A percentile compares a stretch with the other conserved stretches of the same genome.
phyloP scores from a whole-genome alignment of 345 rosid species.

The Citrus australasica region DNA sequence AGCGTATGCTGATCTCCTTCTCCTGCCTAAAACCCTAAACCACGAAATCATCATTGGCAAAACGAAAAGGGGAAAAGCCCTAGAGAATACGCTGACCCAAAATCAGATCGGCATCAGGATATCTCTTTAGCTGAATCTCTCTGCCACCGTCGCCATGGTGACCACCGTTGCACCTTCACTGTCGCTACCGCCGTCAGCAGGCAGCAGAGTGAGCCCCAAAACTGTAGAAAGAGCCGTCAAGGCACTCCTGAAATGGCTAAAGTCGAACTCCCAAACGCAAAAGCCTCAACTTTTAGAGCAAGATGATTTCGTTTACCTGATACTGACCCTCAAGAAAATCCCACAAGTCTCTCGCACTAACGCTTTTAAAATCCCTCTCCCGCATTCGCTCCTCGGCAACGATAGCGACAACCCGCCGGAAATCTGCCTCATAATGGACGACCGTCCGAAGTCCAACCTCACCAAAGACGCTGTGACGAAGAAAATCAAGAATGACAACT shows the following conservation, averaged over 20 bases:
- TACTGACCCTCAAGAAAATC: constrained; percentile 61
- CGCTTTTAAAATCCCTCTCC: constrained; percentile 49
- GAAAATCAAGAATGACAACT: constrained; percentile 61
- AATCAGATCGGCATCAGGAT: neutral
- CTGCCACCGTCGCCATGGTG: constrained; percentile 5
- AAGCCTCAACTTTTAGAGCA: constrained; percentile 68
- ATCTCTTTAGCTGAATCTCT: neutral
- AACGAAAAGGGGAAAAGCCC: neutral
- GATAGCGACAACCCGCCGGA: constrained; percentile 35
- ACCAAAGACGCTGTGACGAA: constrained; percentile 51
- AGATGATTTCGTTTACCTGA: constrained; percentile 62
- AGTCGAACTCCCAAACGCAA: constrained; percentile 33
- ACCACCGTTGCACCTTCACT: neutral
- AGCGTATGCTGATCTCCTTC: neutral
- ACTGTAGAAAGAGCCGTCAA: constrained; percentile 41
- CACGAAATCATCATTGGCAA: neutral
- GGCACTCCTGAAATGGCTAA: constrained; percentile 55
- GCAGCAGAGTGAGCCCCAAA: constrained; percentile 26
- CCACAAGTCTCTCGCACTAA: constrained; percentile 54
- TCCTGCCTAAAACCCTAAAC: neutral
- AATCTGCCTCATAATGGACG: constrained; percentile 73
- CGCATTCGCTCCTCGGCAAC: constrained; percentile 42
- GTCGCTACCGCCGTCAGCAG: neutral
- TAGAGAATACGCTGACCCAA: neutral
- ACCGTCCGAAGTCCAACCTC: constrained; percentile 61